A percentile compares a stretch with the other conserved stretches of the same genome.
Evolutionary conservation across 495 filamentous ascomycete species (phyloP).

Genomic region (Eremomyces bilateralis): DNA sequence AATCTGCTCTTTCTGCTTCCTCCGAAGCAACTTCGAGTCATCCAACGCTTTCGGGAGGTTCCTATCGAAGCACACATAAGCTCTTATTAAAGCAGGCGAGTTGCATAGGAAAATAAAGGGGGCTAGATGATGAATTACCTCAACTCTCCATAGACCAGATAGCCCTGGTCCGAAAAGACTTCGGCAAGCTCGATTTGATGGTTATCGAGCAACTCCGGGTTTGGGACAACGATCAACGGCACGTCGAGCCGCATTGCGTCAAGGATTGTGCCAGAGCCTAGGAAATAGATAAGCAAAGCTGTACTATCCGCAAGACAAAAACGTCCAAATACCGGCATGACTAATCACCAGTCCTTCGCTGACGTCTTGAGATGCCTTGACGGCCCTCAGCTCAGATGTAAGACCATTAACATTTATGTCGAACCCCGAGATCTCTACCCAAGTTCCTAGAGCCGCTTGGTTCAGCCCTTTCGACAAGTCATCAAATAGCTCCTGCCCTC

Average conservation of each 20-base stretch:
- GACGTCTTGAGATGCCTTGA: slow-evolving; percentile 16
- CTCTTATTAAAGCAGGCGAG: too few species aligned
- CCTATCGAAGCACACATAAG: too few species aligned
- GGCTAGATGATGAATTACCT: slow-evolving; percentile 39
- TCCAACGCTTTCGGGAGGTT: too few species aligned
- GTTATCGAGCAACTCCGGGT: slow-evolving; percentile 62
- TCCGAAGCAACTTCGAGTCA: too few species aligned
- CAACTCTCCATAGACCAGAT: slow-evolving; percentile 42
- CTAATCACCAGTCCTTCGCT: slow-evolving; percentile 51
- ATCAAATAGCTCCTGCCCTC: slow-evolving; percentile 26
- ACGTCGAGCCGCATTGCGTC: slow-evolving; percentile 47
- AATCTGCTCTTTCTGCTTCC: too few species aligned
- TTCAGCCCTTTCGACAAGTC: slow-evolving; percentile 11
- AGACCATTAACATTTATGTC: slow-evolving; percentile 40
- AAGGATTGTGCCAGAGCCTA: slow-evolving; percentile 78
- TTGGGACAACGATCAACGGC: slow-evolving; percentile 69
- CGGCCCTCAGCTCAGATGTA: slow-evolving; percentile 29
- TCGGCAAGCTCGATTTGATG: slow-evolving; percentile 76
- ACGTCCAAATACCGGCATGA: slow-evolving; percentile 47
- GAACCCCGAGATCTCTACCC: slow-evolving; percentile 39
- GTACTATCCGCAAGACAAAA: slow-evolving; percentile 1
- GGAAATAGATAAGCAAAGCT: background rate
- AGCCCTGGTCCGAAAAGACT: slow-evolving; percentile 44
- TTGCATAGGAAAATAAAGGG: too few species aligned
- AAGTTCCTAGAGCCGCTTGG: slow-evolving; percentile 17